These are phyloP conservation scores for Sporisorium sorghi DNA, from an alignment of 1,284 basidiomycete genomes.

Conservation along the genomic window DNA sequence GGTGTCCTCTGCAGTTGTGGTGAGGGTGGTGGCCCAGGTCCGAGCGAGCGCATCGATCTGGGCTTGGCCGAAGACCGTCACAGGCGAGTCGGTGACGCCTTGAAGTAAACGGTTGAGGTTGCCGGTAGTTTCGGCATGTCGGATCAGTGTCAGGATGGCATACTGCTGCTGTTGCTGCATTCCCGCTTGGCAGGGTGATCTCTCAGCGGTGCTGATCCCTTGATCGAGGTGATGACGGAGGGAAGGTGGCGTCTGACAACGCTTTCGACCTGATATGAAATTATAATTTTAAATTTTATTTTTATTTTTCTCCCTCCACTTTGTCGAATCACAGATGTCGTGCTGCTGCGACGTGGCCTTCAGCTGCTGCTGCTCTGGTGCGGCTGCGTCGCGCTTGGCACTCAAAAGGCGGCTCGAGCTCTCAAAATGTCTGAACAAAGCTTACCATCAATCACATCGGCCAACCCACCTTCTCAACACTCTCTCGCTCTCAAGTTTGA, in stretches of 20 bases:
- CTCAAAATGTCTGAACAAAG: too few species aligned
- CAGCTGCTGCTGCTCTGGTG: too few species aligned
- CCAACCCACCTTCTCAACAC: not conserved
- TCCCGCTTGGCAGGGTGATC: too few species aligned
- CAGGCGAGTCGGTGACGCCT: conserved; percentile 61
- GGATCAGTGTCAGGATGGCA: conserved; percentile 58
- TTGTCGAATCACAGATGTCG: too few species aligned
- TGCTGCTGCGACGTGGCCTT: conserved; percentile 3
- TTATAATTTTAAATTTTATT: not conserved
- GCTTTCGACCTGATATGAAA: too few species aligned
- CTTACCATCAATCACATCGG: too few species aligned
- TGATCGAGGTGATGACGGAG: too few species aligned
- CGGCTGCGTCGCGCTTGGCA: not conserved
- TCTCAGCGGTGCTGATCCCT: too few species aligned
- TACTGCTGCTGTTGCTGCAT: conserved; percentile 21
- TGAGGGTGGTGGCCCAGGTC: conserved; percentile 18
- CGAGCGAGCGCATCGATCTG: conserved; percentile 54
- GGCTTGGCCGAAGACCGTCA: conserved; percentile 53
- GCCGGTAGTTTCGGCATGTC: conserved; percentile 63
- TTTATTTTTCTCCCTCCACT: too few species aligned
- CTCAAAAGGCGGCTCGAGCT: conserved; percentile 1
- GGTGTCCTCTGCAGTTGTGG: not conserved
- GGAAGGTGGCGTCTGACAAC: too few species aligned
- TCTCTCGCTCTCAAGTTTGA: not conserved
- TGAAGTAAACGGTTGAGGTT: conserved; percentile 64